phyloP scores from a whole-genome alignment of 805 yeast species.

The Candida alai region DNA sequence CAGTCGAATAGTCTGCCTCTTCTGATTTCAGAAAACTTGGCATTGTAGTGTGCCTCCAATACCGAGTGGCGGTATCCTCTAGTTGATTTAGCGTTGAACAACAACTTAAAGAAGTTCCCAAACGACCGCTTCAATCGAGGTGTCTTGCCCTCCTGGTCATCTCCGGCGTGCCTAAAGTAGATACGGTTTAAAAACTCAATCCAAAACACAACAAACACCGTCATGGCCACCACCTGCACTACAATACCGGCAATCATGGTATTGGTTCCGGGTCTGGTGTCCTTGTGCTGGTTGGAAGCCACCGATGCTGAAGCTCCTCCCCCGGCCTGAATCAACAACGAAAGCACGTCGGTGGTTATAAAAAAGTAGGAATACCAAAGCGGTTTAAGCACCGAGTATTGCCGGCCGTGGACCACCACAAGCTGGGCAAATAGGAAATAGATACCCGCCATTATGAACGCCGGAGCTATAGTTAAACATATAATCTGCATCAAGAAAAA shows the following conservation, averaged over 20 bases:
- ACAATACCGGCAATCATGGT: conserved; percentile 37
- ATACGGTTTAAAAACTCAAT: conserved; percentile 31
- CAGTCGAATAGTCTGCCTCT: conserved; percentile 23
- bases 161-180: conserved; percentile 22
- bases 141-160: conserved; percentile 9
- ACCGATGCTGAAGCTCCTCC: conserved; percentile 34
- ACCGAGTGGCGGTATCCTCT: conserved; percentile 17
- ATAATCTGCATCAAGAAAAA: conserved; percentile 31
- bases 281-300: conserved; percentile 19
- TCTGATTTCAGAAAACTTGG: conserved; percentile 22
- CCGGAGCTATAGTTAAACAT: conserved; percentile 37
- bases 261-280: conserved; percentile 30
- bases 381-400: conserved; percentile 36
- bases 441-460: conserved; percentile 41
- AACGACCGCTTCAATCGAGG: conserved; percentile 18
- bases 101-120: conserved; percentile 25
- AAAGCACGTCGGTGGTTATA: conserved; percentile 33
- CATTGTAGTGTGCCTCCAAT: conserved; percentile 30
- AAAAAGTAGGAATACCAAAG: conserved; percentile 43
- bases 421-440: conserved; percentile 39
- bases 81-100: conserved; percentile 23
- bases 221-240: conserved; percentile 38
- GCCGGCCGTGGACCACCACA: conserved; percentile 36
- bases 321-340: conserved; percentile 35
- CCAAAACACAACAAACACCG: conserved; percentile 33